Conservation (phyloP, 441 rosid genomes). For the Euphorbia celastroides region DNA sequence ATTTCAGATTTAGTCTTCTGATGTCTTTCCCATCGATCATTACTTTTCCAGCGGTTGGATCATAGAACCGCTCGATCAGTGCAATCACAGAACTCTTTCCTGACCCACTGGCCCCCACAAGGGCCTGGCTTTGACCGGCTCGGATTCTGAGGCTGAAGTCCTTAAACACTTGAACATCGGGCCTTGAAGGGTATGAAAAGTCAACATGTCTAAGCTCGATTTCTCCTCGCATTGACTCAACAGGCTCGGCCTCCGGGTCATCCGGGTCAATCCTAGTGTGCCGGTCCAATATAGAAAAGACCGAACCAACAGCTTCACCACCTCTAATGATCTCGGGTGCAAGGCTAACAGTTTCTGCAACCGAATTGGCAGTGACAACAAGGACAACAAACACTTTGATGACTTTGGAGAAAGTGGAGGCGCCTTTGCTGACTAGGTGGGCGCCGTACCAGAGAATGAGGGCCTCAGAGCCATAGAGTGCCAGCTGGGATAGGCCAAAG, state of each 20-base stretch:
- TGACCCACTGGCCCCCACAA: constrained; percentile 96
- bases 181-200: constrained; percentile 93
- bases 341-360: constrained; percentile 97
- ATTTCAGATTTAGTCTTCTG: constrained; percentile 74
- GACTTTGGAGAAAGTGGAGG: constrained; percentile 93
- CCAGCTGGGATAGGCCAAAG: constrained; percentile 92
- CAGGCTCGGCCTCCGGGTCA: constrained; percentile 83
- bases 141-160: constrained; percentile 82
- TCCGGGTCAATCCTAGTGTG: constrained; percentile 81
- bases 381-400: constrained; percentile 94
- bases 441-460: constrained; percentile 97
- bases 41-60: constrained; percentile 78
- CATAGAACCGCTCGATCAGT: constrained; percentile 87
- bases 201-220: constrained; percentile 95
- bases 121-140: constrained; percentile 95
- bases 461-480: constrained; percentile 87
- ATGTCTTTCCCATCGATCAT: constrained; percentile 96
- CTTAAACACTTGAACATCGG: constrained; percentile 70
- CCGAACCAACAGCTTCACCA: constrained; percentile 96
- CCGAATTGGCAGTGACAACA: constrained; percentile 92
- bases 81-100: constrained; percentile 96
- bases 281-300: constrained; percentile 80
- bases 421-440: constrained; percentile 81
- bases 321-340: constrained; percentile 97
- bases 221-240: constrained; percentile 82